These are phyloP conservation scores for Pythium monospermum DNA, from an alignment of 352 stramenopile species.

Conservation along the genomic window DNA sequence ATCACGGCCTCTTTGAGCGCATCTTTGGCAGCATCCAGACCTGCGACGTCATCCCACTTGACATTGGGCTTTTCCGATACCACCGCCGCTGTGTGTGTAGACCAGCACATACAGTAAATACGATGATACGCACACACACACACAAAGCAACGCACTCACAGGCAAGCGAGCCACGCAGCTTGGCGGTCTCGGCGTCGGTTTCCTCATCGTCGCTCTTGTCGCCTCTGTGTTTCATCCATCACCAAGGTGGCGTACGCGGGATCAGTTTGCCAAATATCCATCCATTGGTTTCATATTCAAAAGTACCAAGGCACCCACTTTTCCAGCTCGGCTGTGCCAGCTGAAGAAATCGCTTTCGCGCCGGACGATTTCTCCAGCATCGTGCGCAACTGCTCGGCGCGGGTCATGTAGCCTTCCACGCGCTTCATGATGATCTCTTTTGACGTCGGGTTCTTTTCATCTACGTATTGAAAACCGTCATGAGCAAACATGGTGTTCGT, in stretches of 20 bases:
- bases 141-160: slow-evolving; percentile 40
- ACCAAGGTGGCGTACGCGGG: background rate
- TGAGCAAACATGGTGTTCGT: too few species aligned
- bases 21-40: slow-evolving; percentile 95
- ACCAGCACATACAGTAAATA: slow-evolving; percentile 4
- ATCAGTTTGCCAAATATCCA: background rate
- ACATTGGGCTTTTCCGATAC: slow-evolving; percentile 92
- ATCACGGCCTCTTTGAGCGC: slow-evolving; percentile 99
- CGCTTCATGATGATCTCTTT: slow-evolving; percentile 89
- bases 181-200: slow-evolving; percentile 93
- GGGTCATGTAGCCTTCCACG: slow-evolving; percentile 88
- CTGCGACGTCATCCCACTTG: slow-evolving; percentile 97
- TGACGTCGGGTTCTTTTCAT: slow-evolving; percentile 90
- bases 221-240: slow-evolving; percentile 27
- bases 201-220: slow-evolving; percentile 88
- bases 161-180: slow-evolving; percentile 92
- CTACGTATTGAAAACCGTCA: slow-evolving; percentile 28
- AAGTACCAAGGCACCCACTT: slow-evolving; percentile 45
- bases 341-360: slow-evolving; percentile 51
- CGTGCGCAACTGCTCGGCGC: slow-evolving; percentile 81
- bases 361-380: slow-evolving; percentile 65
- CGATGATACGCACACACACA: background rate
- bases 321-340: slow-evolving; percentile 55
- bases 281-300: slow-evolving; percentile 4
- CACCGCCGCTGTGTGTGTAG: slow-evolving; percentile 81